phyloP scores from a whole-genome alignment of 2,329 filamentous ascomycete genomes.

The Phialophora tarda region DNA sequence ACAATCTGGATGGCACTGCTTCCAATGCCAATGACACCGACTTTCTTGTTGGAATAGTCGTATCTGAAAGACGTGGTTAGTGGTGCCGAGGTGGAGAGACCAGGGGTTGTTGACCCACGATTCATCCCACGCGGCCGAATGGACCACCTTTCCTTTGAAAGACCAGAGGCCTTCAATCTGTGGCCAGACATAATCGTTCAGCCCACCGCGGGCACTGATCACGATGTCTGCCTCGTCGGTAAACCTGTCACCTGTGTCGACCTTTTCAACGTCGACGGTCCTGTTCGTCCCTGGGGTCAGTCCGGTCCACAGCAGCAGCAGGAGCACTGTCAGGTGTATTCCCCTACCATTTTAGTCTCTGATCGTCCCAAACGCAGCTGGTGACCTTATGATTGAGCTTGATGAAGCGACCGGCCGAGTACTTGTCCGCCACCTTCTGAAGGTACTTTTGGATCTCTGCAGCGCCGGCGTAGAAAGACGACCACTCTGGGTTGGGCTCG shows the following conservation, averaged over 20 bases:
- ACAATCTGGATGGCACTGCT: constrained; percentile 42
- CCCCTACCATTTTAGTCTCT: constrained; percentile 36
- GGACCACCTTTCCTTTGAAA: constrained; percentile 47
- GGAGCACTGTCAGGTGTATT: constrained; percentile 38
- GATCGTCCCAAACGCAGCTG: constrained; percentile 49
- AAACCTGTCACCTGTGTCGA: constrained; percentile 6
- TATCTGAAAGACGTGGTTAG: constrained; percentile 22
- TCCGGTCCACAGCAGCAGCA: constrained; percentile 9
- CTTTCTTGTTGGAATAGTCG: constrained; percentile 38
- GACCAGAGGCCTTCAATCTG: constrained; percentile 40
- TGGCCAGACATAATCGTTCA: constrained; percentile 44
- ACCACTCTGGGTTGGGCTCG: constrained; percentile 31
- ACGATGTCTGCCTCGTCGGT: constrained; percentile 41
- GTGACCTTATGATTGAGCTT: constrained; percentile 63
- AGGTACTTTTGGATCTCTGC: constrained; percentile 32
- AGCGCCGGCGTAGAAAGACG: constrained; percentile 19
- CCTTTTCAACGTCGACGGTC: not conserved
- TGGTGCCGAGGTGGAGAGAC: constrained; percentile 36
- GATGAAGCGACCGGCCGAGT: constrained; percentile 58
- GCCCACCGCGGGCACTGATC: constrained; percentile 62
- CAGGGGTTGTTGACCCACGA: not conserved
- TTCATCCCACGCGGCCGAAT: constrained; percentile 50
- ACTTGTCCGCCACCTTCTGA: constrained; percentile 23
- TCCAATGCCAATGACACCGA: constrained; percentile 40
- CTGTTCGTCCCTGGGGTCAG: not conserved